A percentile compares a stretch with the other conserved stretches of the same genome.
phyloP scores from a whole-genome alignment of 108 stramenopile species.

The Cyclostephanos invisitatus region DNA sequence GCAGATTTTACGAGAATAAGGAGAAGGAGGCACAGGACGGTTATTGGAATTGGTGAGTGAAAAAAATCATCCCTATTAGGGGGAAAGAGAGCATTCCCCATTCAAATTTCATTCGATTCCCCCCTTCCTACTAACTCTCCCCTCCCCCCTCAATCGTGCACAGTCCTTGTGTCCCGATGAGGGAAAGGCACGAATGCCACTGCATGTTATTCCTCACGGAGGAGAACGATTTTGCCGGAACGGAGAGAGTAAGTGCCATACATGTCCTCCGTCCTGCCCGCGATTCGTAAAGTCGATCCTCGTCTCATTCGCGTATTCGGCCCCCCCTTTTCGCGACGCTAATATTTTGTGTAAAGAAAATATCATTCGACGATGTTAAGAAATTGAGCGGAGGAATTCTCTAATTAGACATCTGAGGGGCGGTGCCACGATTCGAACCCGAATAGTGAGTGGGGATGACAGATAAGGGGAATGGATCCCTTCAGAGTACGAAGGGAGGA shows the following conservation, averaged over 20 bases:
- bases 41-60: conserved; percentile 77
- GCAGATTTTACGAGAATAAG: conserved; percentile 92
- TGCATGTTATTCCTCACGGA: conserved; percentile 91
- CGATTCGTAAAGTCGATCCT: not conserved
- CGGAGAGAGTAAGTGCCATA: conserved; percentile 49
- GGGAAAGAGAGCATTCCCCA: not conserved
- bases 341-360: conserved; percentile 11
- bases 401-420: not conserved
- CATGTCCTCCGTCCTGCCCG: not conserved
- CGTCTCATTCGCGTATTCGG: not conserved
- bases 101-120: not conserved
- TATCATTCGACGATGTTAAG: conserved; percentile 50
- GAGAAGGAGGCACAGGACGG: conserved; percentile 86
- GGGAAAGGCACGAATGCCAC: conserved; percentile 83
- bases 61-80: not conserved
- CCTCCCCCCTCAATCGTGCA: not conserved
- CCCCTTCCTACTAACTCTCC: not conserved
- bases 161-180: conserved; percentile 51
- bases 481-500: not conserved
- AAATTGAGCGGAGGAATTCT: conserved; percentile 32
- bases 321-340: not conserved
- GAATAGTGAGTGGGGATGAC: not conserved
- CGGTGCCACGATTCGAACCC: not conserved
- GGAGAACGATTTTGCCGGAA: conserved; percentile 79
- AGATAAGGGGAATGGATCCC: not conserved